Percentiles rank a stretch among this genome's conserved stretches.
These are phyloP conservation scores for Ettlia oleoabundans DNA, from an alignment of 139 green algal genomes.

Conservation along the genomic window DNA sequence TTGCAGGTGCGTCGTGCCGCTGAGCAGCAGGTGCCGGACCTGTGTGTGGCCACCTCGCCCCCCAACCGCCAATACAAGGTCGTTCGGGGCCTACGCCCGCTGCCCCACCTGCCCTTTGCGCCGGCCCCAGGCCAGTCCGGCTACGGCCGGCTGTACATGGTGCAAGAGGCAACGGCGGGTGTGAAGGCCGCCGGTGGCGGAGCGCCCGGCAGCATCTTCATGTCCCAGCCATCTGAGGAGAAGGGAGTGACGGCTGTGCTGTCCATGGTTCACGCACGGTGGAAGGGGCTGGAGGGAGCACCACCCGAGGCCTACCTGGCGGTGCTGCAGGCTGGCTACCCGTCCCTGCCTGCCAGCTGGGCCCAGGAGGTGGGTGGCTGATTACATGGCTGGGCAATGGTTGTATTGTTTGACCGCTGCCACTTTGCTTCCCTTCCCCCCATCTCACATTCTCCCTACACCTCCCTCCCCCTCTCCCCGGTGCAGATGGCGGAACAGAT, in stretches of 20 bases:
- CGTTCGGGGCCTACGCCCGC: neutral
- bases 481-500: slow-evolving; percentile 1
- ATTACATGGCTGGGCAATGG: too few relatives aligned
- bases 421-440: neutral
- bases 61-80: slow-evolving; percentile 16
- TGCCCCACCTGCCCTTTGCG: neutral
- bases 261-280: slow-evolving; percentile 1
- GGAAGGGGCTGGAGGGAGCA: neutral
- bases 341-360: neutral
- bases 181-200: slow-evolving; percentile 3
- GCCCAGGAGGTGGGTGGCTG: neutral
- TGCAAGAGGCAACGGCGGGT: neutral
- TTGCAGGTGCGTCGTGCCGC: slow-evolving; percentile 21
- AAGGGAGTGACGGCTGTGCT: slow-evolving; percentile 1
- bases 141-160: slow-evolving; percentile 6
- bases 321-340: neutral
- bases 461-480: neutral
- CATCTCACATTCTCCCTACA: neutral
- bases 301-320: neutral
- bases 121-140: neutral
- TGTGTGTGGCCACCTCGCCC: neutral
- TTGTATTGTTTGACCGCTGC: too few relatives aligned
- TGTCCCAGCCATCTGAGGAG: neutral
- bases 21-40: neutral
- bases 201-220: slow-evolving; percentile 6